These are phyloP conservation scores for Lentinula sp. DNA, from an alignment of 768 basidiomycete genomes.

Conservation along the genomic window DNA sequence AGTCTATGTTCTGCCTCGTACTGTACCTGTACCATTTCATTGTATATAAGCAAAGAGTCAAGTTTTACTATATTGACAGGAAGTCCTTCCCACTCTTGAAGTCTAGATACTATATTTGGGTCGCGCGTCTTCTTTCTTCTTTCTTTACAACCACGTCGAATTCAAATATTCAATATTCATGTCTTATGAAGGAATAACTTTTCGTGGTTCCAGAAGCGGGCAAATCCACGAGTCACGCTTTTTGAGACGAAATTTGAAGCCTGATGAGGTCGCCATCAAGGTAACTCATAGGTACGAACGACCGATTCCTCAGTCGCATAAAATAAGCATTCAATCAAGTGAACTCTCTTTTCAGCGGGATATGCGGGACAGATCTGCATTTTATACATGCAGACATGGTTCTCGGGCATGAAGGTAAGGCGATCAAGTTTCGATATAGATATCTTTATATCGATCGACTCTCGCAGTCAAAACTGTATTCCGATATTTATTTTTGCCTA, in stretches of 20 bases:
- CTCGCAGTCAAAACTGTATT: not conserved
- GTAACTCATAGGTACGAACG: not conserved
- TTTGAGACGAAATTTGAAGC: not conserved
- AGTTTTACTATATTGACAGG: too few relatives aligned
- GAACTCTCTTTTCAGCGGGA: slow-evolving; percentile 10
- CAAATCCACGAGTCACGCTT: slow-evolving; percentile 1
- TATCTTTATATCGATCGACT: not conserved
- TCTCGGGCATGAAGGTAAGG: slow-evolving; percentile 33
- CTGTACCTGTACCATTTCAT: too few relatives aligned
- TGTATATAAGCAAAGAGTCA: too few relatives aligned
- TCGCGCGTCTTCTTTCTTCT: too few relatives aligned
- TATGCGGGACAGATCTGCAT: slow-evolving; percentile 34
- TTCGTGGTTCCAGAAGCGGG: slow-evolving; percentile 1
- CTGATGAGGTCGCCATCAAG: slow-evolving; percentile 4
- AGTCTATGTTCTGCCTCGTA: too few relatives aligned
- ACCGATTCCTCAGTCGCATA: not conserved
- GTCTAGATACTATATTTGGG: too few relatives aligned
- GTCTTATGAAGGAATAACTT: slow-evolving; percentile 6
- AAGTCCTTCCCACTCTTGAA: too few relatives aligned
- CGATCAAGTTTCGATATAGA: not conserved
- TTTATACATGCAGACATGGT: slow-evolving; percentile 24
- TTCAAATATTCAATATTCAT: not conserved
- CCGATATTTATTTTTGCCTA: not conserved
- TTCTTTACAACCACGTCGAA: too few relatives aligned
- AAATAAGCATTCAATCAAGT: not conserved